Conservation (phyloP, 2,329 filamentous ascomycete genomes). For the Spiromastix sp. region DNA sequence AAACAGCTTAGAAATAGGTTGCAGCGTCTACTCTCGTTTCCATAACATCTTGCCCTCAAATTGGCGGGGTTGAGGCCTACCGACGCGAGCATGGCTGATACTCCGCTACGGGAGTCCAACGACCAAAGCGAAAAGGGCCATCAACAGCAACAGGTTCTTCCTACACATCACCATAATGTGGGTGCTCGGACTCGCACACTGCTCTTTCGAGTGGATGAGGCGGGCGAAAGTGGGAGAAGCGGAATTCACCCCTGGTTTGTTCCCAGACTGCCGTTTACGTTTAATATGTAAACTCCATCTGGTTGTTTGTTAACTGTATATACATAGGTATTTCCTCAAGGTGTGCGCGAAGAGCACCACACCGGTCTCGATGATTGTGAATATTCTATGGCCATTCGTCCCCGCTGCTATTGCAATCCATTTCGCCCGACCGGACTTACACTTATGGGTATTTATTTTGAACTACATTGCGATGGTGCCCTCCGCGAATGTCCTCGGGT, state of each 20-base stretch:
- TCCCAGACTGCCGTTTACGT: too few relatives aligned
- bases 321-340: slow-evolving; percentile 50
- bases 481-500: slow-evolving; percentile 64
- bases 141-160: slow-evolving; percentile 8
- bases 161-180: slow-evolving; percentile 19
- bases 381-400: slow-evolving; percentile 65
- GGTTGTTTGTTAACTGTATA: too few relatives aligned
- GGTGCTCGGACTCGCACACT: slow-evolving; percentile 13
- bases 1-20: too few relatives aligned
- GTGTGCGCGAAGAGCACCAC: slow-evolving; percentile 57
- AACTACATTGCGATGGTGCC: slow-evolving; percentile 71
- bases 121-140: not conserved
- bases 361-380: slow-evolving; percentile 53
- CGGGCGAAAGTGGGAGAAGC: slow-evolving; percentile 57
- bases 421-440: slow-evolving; percentile 44
- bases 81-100: too few relatives aligned
- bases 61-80: too few relatives aligned
- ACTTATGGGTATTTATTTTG: slow-evolving; percentile 57
- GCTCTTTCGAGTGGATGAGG: slow-evolving; percentile 26
- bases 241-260: slow-evolving; percentile 59
- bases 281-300: too few relatives aligned
- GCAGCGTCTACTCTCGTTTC: too few relatives aligned
- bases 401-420: slow-evolving; percentile 59
- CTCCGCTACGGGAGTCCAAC: not conserved
- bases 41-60: too few relatives aligned